A percentile compares a stretch with the other conserved stretches of the same genome.
These are phyloP conservation scores for sorghum (Sorghum bicolor) DNA, from an alignment of 176 grass and related monocot species.

Conservation along the genomic window DNA sequence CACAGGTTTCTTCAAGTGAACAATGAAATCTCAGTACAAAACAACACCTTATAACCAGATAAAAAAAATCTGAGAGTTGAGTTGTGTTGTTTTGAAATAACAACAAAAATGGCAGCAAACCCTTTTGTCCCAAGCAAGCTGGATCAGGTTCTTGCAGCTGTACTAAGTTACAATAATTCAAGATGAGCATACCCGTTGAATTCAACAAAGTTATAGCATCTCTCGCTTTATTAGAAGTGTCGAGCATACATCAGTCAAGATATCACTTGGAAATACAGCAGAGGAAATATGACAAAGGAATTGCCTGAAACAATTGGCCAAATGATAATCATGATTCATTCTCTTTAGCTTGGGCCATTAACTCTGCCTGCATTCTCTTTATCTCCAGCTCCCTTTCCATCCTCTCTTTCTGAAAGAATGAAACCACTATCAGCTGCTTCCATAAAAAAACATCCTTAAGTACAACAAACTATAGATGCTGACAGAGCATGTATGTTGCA, in stretches of 20 bases:
- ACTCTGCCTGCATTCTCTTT: constrained; percentile 49
- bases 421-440: constrained; percentile 22
- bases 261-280: constrained; percentile 27
- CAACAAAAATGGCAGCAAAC: background rate
- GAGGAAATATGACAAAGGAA: constrained; percentile 26
- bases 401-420: constrained; percentile 58
- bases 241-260: constrained; percentile 33
- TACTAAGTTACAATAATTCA: constrained; percentile 20
- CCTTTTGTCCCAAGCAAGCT: background rate
- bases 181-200: constrained; percentile 18
- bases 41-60: background rate
- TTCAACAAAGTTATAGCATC: constrained; percentile 21
- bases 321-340: constrained; percentile 44
- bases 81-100: background rate
- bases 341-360: constrained; percentile 54
- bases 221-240: constrained; percentile 37
- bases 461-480: background rate
- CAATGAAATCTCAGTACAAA: constrained; percentile 15
- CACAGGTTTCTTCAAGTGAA: background rate
- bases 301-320: background rate
- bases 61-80: background rate
- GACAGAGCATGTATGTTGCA: constrained; percentile 1
- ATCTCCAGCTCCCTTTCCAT: constrained; percentile 63
- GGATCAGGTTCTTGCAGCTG: background rate
- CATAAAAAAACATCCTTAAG: background rate